Percentiles rank a stretch among this genome's conserved stretches.
These are phyloP conservation scores for Leersia perrieri DNA, from an alignment of 176 grass and related monocot species.

Conservation along the genomic window DNA sequence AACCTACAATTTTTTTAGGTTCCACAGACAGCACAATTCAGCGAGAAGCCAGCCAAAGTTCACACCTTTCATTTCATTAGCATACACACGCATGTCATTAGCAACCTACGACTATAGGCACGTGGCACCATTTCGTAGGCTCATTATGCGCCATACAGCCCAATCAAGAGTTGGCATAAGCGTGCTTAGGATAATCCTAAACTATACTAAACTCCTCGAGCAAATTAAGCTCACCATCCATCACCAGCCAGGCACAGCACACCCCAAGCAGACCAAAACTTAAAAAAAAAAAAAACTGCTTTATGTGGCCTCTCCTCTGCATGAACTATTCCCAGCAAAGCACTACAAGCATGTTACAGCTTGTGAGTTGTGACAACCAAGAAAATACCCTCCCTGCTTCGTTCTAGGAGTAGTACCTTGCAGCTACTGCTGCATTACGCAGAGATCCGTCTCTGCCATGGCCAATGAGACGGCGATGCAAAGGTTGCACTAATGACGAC, in stretches of 20 bases:
- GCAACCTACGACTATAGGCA: conserved; percentile 5
- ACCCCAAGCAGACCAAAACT: neutral
- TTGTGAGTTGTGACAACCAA: conserved; percentile 30
- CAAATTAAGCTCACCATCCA: conserved; percentile 19
- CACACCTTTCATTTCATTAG: neutral
- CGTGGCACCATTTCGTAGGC: conserved; percentile 34
- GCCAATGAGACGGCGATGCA: conserved; percentile 4
- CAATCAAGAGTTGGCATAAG: conserved; percentile 37
- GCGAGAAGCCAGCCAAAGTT: neutral
- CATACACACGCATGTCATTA: conserved; percentile 16
- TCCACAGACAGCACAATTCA: neutral
- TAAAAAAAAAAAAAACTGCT: neutral
- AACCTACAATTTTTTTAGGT: neutral
- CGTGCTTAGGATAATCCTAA: conserved; percentile 51
- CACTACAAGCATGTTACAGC: neutral
- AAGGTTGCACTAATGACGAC: conserved; percentile 28
- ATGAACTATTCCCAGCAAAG: conserved; percentile 7
- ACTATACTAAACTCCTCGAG: neutral
- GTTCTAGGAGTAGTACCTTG: neutral
- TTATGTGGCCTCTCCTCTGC: conserved; percentile 34
- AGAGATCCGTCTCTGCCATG: conserved; percentile 6
- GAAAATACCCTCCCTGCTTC: conserved; percentile 25
- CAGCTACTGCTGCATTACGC: neutral
- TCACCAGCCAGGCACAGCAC: neutral
- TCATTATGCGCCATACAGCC: conserved; percentile 26